phyloP scores from a whole-genome alignment of 768 basidiomycete genomes.

The Paxillus rubicundulus region DNA sequence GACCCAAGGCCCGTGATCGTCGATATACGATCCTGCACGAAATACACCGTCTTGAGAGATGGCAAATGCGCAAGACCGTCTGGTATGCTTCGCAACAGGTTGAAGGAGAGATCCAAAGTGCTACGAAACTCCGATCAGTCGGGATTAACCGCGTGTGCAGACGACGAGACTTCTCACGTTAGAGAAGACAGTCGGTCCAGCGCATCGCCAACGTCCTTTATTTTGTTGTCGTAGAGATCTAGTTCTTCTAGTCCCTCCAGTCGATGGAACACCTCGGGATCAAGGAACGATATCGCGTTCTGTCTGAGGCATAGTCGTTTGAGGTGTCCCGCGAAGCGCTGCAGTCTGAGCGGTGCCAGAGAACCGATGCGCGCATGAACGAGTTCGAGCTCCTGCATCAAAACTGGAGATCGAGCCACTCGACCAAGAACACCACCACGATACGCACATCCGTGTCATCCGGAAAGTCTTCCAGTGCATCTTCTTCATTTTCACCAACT shows the following conservation, averaged over 20 bases:
- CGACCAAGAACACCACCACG: not conserved
- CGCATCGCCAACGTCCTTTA: slow-evolving; percentile 71
- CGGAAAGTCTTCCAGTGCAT: slow-evolving; percentile 75
- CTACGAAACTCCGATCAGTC: slow-evolving; percentile 38
- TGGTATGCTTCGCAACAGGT: slow-evolving; percentile 73
- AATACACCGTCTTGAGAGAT: slow-evolving; percentile 76
- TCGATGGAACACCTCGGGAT: slow-evolving; percentile 66
- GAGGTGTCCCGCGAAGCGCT: slow-evolving; percentile 67
- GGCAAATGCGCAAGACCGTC: slow-evolving; percentile 56
- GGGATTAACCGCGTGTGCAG: not conserved
- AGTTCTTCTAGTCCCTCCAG: slow-evolving; percentile 78
- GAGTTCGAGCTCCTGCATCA: slow-evolving; percentile 76
- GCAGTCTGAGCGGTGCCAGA: slow-evolving; percentile 62
- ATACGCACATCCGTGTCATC: slow-evolving; percentile 76
- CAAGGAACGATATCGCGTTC: slow-evolving; percentile 72
- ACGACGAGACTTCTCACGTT: slow-evolving; percentile 41
- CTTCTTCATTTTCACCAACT: slow-evolving; percentile 49
- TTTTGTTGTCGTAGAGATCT: slow-evolving; percentile 94
- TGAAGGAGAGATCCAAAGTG: slow-evolving; percentile 91
- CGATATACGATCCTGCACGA: slow-evolving; percentile 94
- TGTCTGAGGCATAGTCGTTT: slow-evolving; percentile 82
- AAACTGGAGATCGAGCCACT: not conserved
- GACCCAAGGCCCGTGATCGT: slow-evolving; percentile 67
- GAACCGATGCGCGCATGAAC: slow-evolving; percentile 76
- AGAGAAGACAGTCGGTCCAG: slow-evolving; percentile 56